Evolutionary conservation across 345 rosid genomes (phyloP), one percentile per base, ranked within the genome.

Genomic region (Lenwebbia sp.): DNA sequence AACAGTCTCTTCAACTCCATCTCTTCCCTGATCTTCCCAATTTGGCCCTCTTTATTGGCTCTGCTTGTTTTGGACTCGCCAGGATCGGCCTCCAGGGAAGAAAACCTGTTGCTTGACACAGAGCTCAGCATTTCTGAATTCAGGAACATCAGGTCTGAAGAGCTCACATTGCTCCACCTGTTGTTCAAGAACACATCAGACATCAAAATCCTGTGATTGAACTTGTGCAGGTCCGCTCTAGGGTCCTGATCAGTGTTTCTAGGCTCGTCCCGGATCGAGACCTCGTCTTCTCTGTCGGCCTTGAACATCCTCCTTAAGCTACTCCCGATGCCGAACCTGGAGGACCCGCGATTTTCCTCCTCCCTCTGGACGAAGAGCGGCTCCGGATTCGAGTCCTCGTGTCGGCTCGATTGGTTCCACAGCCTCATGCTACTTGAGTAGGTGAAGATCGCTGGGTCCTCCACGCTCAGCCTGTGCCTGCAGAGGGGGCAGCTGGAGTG

Each of bases 401-500:
- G 65, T 3, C 5, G 37, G 83, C 89, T 94, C 9, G 96, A 91
- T 83, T 86, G 94, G 83, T 88, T 90, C 89, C 89, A 10, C 85
- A 88, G 84, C 87, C 98, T 86, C 89, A 92, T 89, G 50, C 96
- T 93, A 75, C 90, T 92, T 3, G 95, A 92, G 56, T 91, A 89
- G 9, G 92, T 85, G 82, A 92, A 90, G 83, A 90, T 85, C 47
- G 92, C 50, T 0, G 92, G 91, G 58, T 95, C 98, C 56, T 91
- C 96, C 0, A 90, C 52, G 19, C 88, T 91, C 89, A 96, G 88
- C 82, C 88, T 92, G 2, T 90, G 85, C 86, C 99, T 87, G 75
- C 99, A 96, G 21, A 96, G 93, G 83, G 99, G 99, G 86, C 98
- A 96, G 78, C 95, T 94, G 0, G 99, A 94, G 86, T 95, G 95